Base-by-base conservation (phyloP, 1,139 yeast species). In the Protomyces arabidopsidicola region DNA sequence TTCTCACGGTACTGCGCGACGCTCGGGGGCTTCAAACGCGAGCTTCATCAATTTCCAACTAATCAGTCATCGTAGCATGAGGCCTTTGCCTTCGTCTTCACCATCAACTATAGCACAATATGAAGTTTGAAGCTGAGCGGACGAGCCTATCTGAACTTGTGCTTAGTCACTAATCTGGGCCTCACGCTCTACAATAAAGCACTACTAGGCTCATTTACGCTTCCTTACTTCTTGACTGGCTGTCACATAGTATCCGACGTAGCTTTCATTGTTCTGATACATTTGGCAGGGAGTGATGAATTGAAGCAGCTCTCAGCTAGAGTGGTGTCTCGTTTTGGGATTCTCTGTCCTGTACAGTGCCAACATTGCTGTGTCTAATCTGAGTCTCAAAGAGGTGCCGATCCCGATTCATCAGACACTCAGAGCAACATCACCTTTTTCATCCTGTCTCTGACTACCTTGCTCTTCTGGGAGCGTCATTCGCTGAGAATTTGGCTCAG, bases 341-440 rank as follows among this genome's bases (percentile, higher is more conserved):
- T 70, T 71, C 60, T 70, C 72, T 22, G 66, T 70, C 31, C 69
- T 71, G 51, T 71, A 70, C 69, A 70, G 72, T 48, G 69, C 70
- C 67, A 71, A 70, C 67, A 70, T 71, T 56, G 72, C 72, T 48
- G 69, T 71, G 48, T 69, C 71, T 14, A 71, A 71, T 53, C 70
- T 71, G 36, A 70, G 72, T 20, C 68, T 71, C 31, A 10, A 18
- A 16, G 10, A 10, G 14, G 31, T 51, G n/a, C 18, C 72, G 24
- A 71, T 71, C 24, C 72, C 72, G 12, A 69, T 71, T 59, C 72
- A 70, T 61, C 72, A 71, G 65, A 67, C 70, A 35, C 70, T 71
- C 53, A 68, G 72, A 36, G 72, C 72, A 6, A 71, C 70, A 55
- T 70, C 72, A 9, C 72, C 12, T 63, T 71, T 38, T 70, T 71